Evolutionary conservation across 1,284 basidiomycete species (phyloP).

Genomic region (Heliocybe sulcata): DNA sequence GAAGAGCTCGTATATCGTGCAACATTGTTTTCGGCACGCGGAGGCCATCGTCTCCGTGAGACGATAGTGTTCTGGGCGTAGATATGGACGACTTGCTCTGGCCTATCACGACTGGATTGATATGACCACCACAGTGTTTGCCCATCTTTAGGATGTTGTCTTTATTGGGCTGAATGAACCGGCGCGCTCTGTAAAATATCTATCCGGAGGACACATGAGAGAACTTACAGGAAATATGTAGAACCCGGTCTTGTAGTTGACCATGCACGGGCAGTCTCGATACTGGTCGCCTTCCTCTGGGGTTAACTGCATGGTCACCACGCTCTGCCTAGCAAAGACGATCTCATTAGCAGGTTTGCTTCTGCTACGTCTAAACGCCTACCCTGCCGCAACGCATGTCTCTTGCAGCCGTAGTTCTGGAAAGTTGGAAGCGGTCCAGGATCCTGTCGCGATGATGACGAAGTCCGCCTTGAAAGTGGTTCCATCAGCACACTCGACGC

Average conservation of each 20-base stretch:
- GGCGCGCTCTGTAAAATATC: not conserved
- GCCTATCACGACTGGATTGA: conserved; percentile 19
- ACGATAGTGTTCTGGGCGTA: conserved; percentile 55
- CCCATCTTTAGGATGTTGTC: conserved; percentile 70
- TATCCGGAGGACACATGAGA: not conserved
- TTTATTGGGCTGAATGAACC: conserved; percentile 61
- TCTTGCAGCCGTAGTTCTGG: conserved; percentile 44
- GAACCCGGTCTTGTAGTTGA: conserved; percentile 65
- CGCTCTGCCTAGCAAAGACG: conserved; percentile 52
- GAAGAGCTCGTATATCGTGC: conserved; percentile 37
- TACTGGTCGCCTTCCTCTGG: conserved; percentile 62
- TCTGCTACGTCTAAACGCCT: conserved; percentile 12
- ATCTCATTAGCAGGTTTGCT: not conserved
- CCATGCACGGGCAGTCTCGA: conserved; percentile 58
- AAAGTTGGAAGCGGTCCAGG: conserved; percentile 82
- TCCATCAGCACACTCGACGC: conserved; percentile 62
- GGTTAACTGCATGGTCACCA: conserved; percentile 71
- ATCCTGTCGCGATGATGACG: conserved; percentile 66
- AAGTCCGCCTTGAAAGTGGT: conserved; percentile 43
- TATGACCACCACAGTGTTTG: conserved; percentile 63
- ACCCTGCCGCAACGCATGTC: conserved; percentile 66
- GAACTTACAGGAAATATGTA: conserved; percentile 70
- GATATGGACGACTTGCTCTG: conserved; percentile 30
- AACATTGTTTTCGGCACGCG: conserved; percentile 55
- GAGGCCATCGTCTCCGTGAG: conserved; percentile 48